Conservation (phyloP, 148 eudicot species). For the Simmondsia chinensis region DNA sequence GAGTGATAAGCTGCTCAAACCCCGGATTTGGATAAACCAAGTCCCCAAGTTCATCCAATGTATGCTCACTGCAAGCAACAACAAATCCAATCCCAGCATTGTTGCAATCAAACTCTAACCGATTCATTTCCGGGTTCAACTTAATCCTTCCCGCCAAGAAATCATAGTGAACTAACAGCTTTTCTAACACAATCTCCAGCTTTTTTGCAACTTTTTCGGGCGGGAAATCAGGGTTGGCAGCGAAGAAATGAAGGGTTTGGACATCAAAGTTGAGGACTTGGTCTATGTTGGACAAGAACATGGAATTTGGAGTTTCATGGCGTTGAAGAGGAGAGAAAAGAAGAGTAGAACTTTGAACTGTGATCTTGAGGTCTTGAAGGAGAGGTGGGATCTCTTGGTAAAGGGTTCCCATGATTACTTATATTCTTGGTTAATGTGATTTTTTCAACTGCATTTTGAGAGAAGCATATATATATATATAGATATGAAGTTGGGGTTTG, state of each 20-base stretch:
- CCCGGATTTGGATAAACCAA: slow-evolving; percentile 90
- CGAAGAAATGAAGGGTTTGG: slow-evolving; percentile 77
- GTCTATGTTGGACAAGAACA: slow-evolving; percentile 83
- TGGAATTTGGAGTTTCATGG: slow-evolving; percentile 28
- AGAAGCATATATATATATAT: too few species aligned
- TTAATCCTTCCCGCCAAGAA: slow-evolving; percentile 68
- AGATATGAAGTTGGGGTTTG: too few species aligned
- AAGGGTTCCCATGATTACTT: slow-evolving; percentile 22
- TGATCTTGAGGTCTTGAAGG: slow-evolving; percentile 55
- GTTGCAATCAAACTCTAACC: slow-evolving; percentile 64
- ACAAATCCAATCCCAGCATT: slow-evolving; percentile 60
- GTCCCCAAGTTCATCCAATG: slow-evolving; percentile 64
- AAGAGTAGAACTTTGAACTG: slow-evolving; percentile 27
- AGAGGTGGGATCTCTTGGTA: slow-evolving; percentile 21
- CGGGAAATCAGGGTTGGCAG: slow-evolving; percentile 40
- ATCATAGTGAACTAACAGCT: slow-evolving; percentile 40
- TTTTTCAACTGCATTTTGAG: too few species aligned
- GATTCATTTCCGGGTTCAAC: slow-evolving; percentile 29
- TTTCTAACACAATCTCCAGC: slow-evolving; percentile 30
- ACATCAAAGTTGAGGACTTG: slow-evolving; percentile 78
- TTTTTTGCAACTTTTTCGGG: slow-evolving; percentile 23
- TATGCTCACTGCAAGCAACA: slow-evolving; percentile 47
- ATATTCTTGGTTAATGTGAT: not conserved
- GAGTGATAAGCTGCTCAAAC: slow-evolving; percentile 55
- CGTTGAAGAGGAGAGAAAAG: slow-evolving; percentile 51